These are phyloP conservation scores for Leptoxyphium fumago DNA, from an alignment of 2,329 filamentous ascomycete genomes.

Conservation along the genomic window DNA sequence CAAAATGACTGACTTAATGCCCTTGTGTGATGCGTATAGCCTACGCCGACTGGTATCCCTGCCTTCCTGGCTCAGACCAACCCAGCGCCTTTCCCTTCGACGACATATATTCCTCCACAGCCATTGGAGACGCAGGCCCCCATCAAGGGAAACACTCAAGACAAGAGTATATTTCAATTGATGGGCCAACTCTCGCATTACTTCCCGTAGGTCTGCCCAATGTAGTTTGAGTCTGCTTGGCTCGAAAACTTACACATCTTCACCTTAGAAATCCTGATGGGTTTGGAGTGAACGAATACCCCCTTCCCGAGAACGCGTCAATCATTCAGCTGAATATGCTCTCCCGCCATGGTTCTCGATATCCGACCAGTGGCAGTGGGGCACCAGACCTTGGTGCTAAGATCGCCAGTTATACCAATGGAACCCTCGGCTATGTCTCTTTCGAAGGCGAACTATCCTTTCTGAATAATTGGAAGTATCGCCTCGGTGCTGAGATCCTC, in stretches of 20 bases:
- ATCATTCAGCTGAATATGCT: conserved; percentile 60
- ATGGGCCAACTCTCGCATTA: conserved; percentile 52
- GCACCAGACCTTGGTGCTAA: conserved; percentile 42
- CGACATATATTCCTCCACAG: conserved; percentile 51
- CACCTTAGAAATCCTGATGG: conserved; percentile 54
- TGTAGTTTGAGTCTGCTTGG: too few relatives aligned
- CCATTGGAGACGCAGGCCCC: conserved; percentile 59
- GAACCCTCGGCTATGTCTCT: conserved; percentile 25
- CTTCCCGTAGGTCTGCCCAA: neutral
- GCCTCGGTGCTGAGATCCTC: conserved; percentile 55
- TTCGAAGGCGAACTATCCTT: conserved; percentile 49
- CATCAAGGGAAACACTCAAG: conserved; percentile 42
- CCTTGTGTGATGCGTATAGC: conserved; percentile 13
- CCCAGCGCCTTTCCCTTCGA: conserved; percentile 44
- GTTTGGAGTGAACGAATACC: conserved; percentile 60
- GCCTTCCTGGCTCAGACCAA: conserved; percentile 61
- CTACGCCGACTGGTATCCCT: conserved; percentile 53
- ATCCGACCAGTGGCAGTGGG: conserved; percentile 48
- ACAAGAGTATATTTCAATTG: conserved; percentile 54
- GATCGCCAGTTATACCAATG: conserved; percentile 37
- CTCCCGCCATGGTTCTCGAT: conserved; percentile 58
- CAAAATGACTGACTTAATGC: neutral
- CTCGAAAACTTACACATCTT: neutral
- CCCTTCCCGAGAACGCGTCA: conserved; percentile 49
- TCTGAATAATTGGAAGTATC: conserved; percentile 53